phyloP scores from a whole-genome alignment of 306 rosid genomes.

The Castanospermum australe region DNA sequence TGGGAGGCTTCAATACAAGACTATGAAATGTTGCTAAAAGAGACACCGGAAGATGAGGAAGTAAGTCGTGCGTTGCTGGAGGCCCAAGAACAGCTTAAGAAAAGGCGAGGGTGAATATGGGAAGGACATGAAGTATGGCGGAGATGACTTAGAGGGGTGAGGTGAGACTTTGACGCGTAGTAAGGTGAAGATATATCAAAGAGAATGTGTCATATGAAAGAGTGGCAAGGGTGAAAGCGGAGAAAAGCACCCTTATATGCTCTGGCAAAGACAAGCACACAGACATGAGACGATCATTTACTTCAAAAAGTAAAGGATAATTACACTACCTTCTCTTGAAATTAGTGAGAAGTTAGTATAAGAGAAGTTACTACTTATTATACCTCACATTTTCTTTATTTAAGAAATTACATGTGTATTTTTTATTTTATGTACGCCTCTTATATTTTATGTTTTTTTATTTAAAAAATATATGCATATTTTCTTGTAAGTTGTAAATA shows the following conservation, averaged over 20 bases:
- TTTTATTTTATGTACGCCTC: no score
- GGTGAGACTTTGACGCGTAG: not conserved
- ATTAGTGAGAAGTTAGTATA: no score
- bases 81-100: constrained; percentile 41
- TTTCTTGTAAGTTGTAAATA: no score
- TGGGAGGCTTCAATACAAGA: constrained; percentile 74
- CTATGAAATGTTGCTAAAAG: constrained; percentile 54
- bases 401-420: no score
- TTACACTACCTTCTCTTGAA: no score
- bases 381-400: no score
- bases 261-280: not conserved
- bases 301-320: no score
- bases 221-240: not conserved
- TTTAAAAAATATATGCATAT: no score
- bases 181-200: not conserved
- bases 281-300: not conserved
- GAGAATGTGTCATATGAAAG: no score
- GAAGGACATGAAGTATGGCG: not conserved
- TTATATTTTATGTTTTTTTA: no score
- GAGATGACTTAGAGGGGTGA: no score
- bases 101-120: constrained; percentile 28
- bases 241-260: not conserved
- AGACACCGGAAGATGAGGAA: constrained; percentile 55
- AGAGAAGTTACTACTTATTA: no score
- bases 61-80: constrained; percentile 46